Percentiles rank a stretch among this genome's conserved stretches.
phyloP scores from a whole-genome alignment of 768 basidiomycete genomes.

The Leccinellum luteum region DNA sequence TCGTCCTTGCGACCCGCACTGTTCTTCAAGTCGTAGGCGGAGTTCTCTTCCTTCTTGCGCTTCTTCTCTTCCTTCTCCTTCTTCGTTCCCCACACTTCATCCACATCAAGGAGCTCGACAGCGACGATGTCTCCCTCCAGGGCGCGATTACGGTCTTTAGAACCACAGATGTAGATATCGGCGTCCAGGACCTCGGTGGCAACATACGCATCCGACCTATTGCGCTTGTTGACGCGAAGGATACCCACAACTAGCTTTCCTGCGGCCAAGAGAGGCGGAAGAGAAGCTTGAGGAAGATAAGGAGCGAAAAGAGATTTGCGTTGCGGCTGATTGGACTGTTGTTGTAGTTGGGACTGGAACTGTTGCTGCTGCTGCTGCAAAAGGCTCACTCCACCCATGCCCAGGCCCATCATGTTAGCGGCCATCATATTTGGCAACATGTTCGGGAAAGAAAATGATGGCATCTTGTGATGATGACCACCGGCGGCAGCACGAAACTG shows the following conservation, averaged over 20 bases:
- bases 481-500: conserved; percentile 95
- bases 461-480: conserved; percentile 95
- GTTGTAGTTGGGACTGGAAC: conserved; percentile 94
- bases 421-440: conserved; percentile 98
- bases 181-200: conserved; percentile 97
- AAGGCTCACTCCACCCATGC: conserved; percentile 76
- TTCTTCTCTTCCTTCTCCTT: conserved; percentile 99
- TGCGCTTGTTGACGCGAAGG: conserved; percentile 95
- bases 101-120: conserved; percentile 95
- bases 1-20: conserved; percentile 83
- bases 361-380: conserved; percentile 93
- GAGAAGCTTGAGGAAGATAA: conserved; percentile 95
- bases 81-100: conserved; percentile 98
- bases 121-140: conserved; percentile 98
- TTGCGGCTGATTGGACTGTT: conserved; percentile 88
- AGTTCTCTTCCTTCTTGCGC: conserved; percentile 99
- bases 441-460: conserved; percentile 96
- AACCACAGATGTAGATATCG: conserved; percentile 98
- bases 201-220: conserved; percentile 97
- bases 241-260: conserved; percentile 98
- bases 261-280: conserved; percentile 93
- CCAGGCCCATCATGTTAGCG: conserved; percentile 92
- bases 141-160: conserved; percentile 97
- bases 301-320: conserved; percentile 98
- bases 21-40: conserved; percentile 85